These are phyloP conservation scores for Barnettozyma botsteinii DNA, from an alignment of 805 yeast genomes.

Conservation along the genomic window DNA sequence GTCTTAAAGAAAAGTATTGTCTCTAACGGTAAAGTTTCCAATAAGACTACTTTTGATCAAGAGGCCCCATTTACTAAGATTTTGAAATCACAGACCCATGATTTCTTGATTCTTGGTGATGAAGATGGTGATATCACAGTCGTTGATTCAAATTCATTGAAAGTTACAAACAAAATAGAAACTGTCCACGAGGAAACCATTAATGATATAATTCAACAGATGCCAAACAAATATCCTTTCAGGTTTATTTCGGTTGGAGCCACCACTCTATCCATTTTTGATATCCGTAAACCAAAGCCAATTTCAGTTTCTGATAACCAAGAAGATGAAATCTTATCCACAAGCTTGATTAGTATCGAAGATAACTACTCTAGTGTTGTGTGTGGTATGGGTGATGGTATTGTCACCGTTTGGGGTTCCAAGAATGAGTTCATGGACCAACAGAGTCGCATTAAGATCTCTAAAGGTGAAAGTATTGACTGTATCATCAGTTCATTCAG, in stretches of 20 bases:
- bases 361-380: constrained; percentile 52
- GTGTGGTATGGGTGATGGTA: constrained; percentile 90
- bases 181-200: constrained; percentile 73
- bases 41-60: constrained; percentile 36
- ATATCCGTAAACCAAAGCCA: constrained; percentile 50
- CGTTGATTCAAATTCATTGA: constrained; percentile 48
- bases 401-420: constrained; percentile 78
- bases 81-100: constrained; percentile 30
- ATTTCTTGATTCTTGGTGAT: constrained; percentile 48
- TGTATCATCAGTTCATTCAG: constrained; percentile 41
- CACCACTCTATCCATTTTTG: constrained; percentile 73
- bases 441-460: constrained; percentile 64
- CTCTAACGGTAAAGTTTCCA: constrained; percentile 68
- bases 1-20: constrained; percentile 69
- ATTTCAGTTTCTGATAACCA: constrained; percentile 75
- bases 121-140: constrained; percentile 68
- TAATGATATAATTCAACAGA: constrained; percentile 63
- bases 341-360: constrained; percentile 59
- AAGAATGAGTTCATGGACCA: constrained; percentile 72
- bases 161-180: constrained; percentile 42
- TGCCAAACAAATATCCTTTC: constrained; percentile 62
- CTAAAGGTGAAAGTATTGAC: constrained; percentile 69
- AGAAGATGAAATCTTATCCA: constrained; percentile 84
- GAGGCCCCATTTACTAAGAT: constrained; percentile 28
- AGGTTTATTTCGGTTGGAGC: constrained; percentile 79